These are phyloP conservation scores for Claviceps cyperi DNA, from an alignment of 2,329 filamentous ascomycete genomes.

Conservation along the genomic window DNA sequence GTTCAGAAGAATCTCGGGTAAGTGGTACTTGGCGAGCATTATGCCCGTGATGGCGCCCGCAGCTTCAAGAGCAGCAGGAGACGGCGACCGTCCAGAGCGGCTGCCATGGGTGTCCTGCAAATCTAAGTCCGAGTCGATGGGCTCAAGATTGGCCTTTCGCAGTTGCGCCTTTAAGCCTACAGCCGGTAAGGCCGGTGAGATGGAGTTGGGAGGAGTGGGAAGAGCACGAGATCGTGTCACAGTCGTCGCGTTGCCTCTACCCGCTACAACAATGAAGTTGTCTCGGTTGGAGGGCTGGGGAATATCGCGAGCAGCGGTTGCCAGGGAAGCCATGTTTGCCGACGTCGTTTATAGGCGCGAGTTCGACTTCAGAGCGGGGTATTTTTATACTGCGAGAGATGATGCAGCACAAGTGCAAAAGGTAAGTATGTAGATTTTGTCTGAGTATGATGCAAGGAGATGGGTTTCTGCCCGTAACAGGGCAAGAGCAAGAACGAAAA, in stretches of 20 bases:
- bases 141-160: conserved; percentile 43
- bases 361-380: conserved; percentile 28
- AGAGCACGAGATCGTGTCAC: conserved; percentile 50
- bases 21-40: conserved; percentile 77
- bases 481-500: neutral
- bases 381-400: conserved; percentile 22
- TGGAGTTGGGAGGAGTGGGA: conserved; percentile 87
- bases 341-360: conserved; percentile 11
- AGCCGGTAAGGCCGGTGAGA: conserved; percentile 75
- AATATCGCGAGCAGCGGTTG: conserved; percentile 54
- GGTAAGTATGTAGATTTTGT: neutral
- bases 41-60: conserved; percentile 70
- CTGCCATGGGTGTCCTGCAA: conserved; percentile 45
- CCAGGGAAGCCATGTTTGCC: conserved; percentile 49
- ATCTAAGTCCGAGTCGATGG: conserved; percentile 77
- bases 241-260: conserved; percentile 44
- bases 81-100: conserved; percentile 23
- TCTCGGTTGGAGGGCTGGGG: conserved; percentile 49
- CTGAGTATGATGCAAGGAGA: neutral
- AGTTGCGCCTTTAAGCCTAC: conserved; percentile 62
- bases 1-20: conserved; percentile 78
- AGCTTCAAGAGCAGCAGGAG: conserved; percentile 46
- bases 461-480: neutral
- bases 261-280: conserved; percentile 60
- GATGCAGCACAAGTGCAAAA: neutral